These are phyloP conservation scores for Macaranga tanarius DNA, from an alignment of 441 rosid species.

Conservation along the genomic window DNA sequence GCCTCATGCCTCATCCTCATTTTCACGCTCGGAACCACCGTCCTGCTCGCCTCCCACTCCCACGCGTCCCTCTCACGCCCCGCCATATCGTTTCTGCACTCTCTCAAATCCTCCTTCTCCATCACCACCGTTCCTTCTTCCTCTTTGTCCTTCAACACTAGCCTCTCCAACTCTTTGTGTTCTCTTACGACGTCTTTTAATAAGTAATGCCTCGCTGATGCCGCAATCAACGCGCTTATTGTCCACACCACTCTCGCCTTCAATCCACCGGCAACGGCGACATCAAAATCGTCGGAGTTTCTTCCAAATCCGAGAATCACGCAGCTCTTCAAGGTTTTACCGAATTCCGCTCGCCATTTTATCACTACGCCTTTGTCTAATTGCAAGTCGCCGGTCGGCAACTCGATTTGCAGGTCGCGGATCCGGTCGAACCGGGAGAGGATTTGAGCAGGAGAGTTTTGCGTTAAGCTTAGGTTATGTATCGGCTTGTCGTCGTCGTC, in stretches of 20 bases:
- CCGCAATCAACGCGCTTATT: constrained; percentile 63
- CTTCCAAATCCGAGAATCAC: constrained; percentile 51
- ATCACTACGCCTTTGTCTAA: constrained; percentile 43
- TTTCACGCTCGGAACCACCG: constrained; percentile 52
- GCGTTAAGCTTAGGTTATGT: constrained; percentile 16
- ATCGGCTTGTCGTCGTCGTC: constrained; percentile 13
- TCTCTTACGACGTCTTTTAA: constrained; percentile 44
- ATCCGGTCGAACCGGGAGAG: constrained; percentile 45
- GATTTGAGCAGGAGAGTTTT: constrained; percentile 51
- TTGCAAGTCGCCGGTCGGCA: constrained; percentile 52
- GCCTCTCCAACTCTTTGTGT: constrained; percentile 43
- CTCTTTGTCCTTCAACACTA: constrained; percentile 48
- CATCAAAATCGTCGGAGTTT: constrained; percentile 22
- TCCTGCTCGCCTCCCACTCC: constrained; percentile 38
- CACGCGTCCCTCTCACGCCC: constrained; percentile 30
- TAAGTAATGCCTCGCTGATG: constrained; percentile 59
- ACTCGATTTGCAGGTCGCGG: constrained; percentile 48
- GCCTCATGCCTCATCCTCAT: constrained; percentile 62
- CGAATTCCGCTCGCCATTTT: constrained; percentile 61
- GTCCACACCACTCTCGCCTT: constrained; percentile 71
- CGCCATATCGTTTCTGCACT: constrained; percentile 32
- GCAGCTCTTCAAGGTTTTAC: constrained; percentile 44
- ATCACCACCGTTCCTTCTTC: constrained; percentile 59
- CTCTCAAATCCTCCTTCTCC: constrained; percentile 46
- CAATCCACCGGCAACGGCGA: constrained; percentile 40